Conservation (phyloP, 1,139 yeast species). For the Taphrina sp. region DNA sequence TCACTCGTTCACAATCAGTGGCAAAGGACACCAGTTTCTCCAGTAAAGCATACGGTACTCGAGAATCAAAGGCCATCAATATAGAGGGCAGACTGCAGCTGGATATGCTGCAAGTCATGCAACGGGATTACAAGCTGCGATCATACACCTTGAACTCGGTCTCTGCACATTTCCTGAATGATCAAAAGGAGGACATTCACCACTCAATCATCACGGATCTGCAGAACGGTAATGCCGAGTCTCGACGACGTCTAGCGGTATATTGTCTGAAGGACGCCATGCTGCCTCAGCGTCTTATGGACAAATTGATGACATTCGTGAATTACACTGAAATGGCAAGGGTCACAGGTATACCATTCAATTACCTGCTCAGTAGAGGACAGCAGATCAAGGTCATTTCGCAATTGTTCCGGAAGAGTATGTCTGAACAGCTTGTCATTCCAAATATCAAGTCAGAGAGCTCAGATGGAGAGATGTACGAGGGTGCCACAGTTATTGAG, state of each 20-base stretch:
- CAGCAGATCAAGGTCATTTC: slow-evolving; percentile 97
- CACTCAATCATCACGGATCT: slow-evolving; percentile 93
- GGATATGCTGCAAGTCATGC: slow-evolving; percentile 87
- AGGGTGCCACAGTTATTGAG: slow-evolving; percentile 98
- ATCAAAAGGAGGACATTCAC: slow-evolving; percentile 97
- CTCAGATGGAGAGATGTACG: slow-evolving; percentile 80
- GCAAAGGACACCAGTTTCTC: slow-evolving; percentile 79
- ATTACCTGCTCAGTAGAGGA: slow-evolving; percentile 83
- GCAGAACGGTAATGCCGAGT: slow-evolving; percentile 87
- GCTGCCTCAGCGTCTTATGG: slow-evolving; percentile 79
- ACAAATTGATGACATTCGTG: slow-evolving; percentile 91
- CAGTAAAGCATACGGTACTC: slow-evolving; percentile 93
- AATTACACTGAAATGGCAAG: slow-evolving; percentile 99
- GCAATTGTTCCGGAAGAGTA: slow-evolving; percentile 87
- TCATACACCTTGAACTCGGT: slow-evolving; percentile 94
- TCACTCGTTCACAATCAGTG: slow-evolving; percentile 66
- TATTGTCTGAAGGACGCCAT: slow-evolving; percentile 97
- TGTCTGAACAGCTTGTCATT: slow-evolving; percentile 77
- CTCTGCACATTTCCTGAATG: slow-evolving; percentile 87
- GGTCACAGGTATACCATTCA: slow-evolving; percentile 97
- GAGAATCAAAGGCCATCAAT: slow-evolving; percentile 86
- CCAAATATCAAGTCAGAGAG: slow-evolving; percentile 87
- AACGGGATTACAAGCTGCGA: slow-evolving; percentile 90
- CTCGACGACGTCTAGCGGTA: slow-evolving; percentile 92
- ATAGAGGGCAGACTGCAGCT: slow-evolving; percentile 95